Conservation (phyloP, 257 asterid species). For the Striga asiatica region DNA sequence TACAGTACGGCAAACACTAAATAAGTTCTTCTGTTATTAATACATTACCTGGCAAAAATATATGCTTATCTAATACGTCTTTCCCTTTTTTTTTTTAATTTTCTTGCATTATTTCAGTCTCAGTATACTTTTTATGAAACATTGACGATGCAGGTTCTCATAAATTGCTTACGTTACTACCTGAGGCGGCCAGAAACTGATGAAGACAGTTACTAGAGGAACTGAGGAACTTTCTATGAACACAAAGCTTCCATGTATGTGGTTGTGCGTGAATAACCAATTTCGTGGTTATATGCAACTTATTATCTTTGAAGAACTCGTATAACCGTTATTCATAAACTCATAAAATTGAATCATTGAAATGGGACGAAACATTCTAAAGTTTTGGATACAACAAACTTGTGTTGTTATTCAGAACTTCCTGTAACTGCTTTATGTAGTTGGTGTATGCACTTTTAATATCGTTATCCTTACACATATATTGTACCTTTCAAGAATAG, state of each 20-base stretch:
- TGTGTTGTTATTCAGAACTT: background rate
- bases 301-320: slow-evolving; percentile 4
- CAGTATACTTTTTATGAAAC: background rate
- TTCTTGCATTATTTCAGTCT: background rate
- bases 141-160: slow-evolving; percentile 53
- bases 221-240: too few relatives aligned
- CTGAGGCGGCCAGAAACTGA: slow-evolving; percentile 83
- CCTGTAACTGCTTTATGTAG: background rate
- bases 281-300: slow-evolving; percentile 6
- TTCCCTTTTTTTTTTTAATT: background rate
- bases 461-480: background rate
- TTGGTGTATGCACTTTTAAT: background rate
- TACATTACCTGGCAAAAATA: too few relatives aligned
- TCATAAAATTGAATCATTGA: slow-evolving; percentile 11
- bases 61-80: too few relatives aligned
- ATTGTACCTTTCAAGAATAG: slow-evolving; percentile 1
- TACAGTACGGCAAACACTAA: too few relatives aligned
- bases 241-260: slow-evolving; percentile 8
- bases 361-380: background rate
- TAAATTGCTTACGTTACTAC: slow-evolving; percentile 82
- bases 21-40: too few relatives aligned
- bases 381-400: background rate
- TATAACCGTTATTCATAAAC: slow-evolving; percentile 1
- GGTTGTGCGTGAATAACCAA: slow-evolving; percentile 10
- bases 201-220: slow-evolving; percentile 76